phyloP scores from a whole-genome alignment of 2,329 filamentous ascomycete genomes.

The Setomelanomma holmii region DNA sequence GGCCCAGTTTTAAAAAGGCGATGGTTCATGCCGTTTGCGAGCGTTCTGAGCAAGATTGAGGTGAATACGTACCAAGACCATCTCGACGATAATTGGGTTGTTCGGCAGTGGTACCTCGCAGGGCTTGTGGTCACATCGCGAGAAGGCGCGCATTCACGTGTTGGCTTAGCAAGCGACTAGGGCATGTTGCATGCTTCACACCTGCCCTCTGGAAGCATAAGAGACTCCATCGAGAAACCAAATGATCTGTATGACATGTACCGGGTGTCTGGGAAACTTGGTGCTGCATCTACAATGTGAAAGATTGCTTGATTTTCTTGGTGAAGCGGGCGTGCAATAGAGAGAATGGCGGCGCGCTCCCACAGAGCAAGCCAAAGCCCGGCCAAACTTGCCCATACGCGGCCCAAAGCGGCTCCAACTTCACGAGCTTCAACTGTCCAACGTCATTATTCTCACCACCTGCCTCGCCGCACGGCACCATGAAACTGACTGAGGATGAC shows the following conservation, averaged over 20 bases:
- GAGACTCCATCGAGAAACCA: too few species aligned
- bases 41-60: conserved; percentile 27
- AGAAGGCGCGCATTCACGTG: background rate
- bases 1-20: background rate
- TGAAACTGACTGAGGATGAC: conserved; percentile 81
- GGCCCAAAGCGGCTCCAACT: conserved; percentile 3
- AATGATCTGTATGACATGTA: background rate
- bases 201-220: background rate
- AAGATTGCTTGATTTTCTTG: background rate
- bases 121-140: background rate
- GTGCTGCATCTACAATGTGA: background rate
- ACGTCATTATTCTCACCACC: background rate
- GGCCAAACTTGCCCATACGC: conserved; percentile 24
- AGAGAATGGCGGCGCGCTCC: background rate
- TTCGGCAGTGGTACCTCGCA: background rate
- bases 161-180: background rate
- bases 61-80: conserved; percentile 12
- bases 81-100: conserved; percentile 3
- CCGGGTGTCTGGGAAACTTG: background rate
- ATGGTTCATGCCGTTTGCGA: background rate
- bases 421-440: conserved; percentile 7
- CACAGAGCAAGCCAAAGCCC: conserved; percentile 6
- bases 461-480: conserved; percentile 20
- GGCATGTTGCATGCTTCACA: background rate
- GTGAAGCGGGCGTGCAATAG: background rate